phyloP scores from a whole-genome alignment of 768 basidiomycete species.

The Wakefieldia striispora region DNA sequence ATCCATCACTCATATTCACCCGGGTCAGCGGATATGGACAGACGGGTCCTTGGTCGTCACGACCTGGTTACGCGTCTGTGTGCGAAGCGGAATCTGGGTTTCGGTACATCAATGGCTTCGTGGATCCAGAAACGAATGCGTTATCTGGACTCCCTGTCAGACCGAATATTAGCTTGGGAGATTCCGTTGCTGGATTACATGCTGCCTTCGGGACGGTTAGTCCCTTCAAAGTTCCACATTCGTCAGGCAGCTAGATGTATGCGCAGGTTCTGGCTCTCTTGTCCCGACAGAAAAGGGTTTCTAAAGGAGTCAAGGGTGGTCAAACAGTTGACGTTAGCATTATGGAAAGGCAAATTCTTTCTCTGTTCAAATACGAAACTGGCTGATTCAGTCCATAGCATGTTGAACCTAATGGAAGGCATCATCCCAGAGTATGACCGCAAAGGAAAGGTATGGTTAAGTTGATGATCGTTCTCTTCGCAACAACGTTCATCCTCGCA shows the following conservation, averaged over 20 bases:
- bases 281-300: slow-evolving; percentile 37
- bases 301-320: slow-evolving; percentile 34
- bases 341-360: slow-evolving; percentile 52
- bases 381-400: slow-evolving; percentile 36
- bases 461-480: not conserved
- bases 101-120: slow-evolving; percentile 68
- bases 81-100: slow-evolving; percentile 78
- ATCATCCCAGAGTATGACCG: slow-evolving; percentile 75
- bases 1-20: slow-evolving; percentile 87
- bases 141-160: slow-evolving; percentile 62
- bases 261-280: slow-evolving; percentile 60
- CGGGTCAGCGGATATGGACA: slow-evolving; percentile 80
- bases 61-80: slow-evolving; percentile 71
- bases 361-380: not conserved
- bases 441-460: slow-evolving; percentile 52
- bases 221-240: not conserved
- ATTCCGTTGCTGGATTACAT: slow-evolving; percentile 69
- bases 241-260: not conserved
- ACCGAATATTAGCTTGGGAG: slow-evolving; percentile 71
- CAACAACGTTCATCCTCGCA: slow-evolving; percentile 16
- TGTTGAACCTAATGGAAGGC: slow-evolving; percentile 77
- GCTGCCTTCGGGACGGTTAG: slow-evolving; percentile 71
- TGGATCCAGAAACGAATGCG: slow-evolving; percentile 49
- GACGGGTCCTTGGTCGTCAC: slow-evolving; percentile 68
- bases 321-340: slow-evolving; percentile 76